Base-by-base conservation (phyloP, 495 filamentous ascomycete genomes). In the Penicillium goetzii region DNA sequence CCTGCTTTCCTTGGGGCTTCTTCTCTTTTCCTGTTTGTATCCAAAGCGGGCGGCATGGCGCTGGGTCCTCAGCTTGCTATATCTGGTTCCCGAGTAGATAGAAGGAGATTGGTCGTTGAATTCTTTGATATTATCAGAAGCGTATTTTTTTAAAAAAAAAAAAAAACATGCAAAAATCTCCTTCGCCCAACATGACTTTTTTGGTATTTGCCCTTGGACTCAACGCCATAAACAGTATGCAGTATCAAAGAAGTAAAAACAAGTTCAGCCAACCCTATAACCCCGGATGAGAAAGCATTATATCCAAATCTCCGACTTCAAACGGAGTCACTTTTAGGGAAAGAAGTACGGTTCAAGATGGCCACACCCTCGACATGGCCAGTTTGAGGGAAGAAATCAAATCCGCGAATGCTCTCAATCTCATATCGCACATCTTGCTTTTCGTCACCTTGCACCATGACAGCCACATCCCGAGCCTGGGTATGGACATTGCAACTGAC, bases 331-430 rank as follows among this genome's bases (percentile, higher is more conserved):
- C 17, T 58, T 60, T 62, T 63, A 45, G 67, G 68, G 45, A 68
- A 68, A 17, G 58, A 52, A 45, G 69, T 70, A 40, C 73, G 74
- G 66, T 81, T 82, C 66, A 98, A 74, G 30, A 98, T 86, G 36
- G 91, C 95, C 59, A 97, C 92, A 45, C 95, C 91, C 75, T 99
- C 95, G 0, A 98, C 95, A 83, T 99, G 95, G 7, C 92, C 88
- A 26, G 95, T 98, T 83, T 98, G 95, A 50, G 95, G 95, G 76
- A 99, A 99, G 80, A 99, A 99, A 70, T 99, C 95, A 72, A 97
- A 97, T 5, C 93, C 95, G 51, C 89, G 83, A 36, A 99, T 79
- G 71, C 91, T 96, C 82, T 99, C 96, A 69, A 99, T 91, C 74
- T 88, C 85, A 77, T 97, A 99, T 51, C 83, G 79, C 30, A 82